Evolutionary conservation across 305 asterid species (phyloP), one percentile per base, ranked within the genome.

Genomic region (Withania somnifera): DNA sequence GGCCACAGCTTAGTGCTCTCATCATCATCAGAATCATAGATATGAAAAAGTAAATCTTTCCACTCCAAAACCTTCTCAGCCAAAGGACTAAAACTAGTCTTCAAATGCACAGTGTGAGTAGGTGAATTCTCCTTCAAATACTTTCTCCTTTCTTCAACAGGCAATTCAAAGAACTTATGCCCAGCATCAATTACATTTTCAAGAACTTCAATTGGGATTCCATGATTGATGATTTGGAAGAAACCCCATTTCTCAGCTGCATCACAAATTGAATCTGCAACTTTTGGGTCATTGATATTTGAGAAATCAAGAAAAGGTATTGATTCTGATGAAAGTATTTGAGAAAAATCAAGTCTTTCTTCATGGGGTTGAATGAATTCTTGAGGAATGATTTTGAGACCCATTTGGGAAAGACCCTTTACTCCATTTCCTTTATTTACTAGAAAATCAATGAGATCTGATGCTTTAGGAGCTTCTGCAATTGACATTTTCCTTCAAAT

Each of bases 31-130:
- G 61, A 82, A 80, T 80, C 84, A 81, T 83, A 83, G 53, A 24
- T 28, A 82, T 87, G 91, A 51, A 87, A 34, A 60, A 90, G 91
- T 75, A 69, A 84, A 85, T 90, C 93, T 82, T 88, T 89, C 93
- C 92, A 90, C 82, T 87, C 93, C 86, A 87, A 66, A 78, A 83
- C 87, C 71, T 83, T 86, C 20, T 85, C 93, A 32, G 76, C 81
- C 19, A 30, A 40, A 67, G 92, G 91, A 34, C 86, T 85, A 38
- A 85, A 86, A 81, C 93, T 90, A 30, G 87, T 86, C 86, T 47
- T 85, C 88, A 90, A 66, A 83, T 76, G 66, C 63, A 87, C 88
- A 17, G 84, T 79, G 0, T 20, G 80, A 66, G 87, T 69, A 1
- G 87, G 91, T 15, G 87, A 82, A 82, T 86, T 89, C 68, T 85